These are phyloP conservation scores for Mucor sp. DNA, from an alignment of 371 early-diverging fungal genomes.

Conservation along the genomic window DNA sequence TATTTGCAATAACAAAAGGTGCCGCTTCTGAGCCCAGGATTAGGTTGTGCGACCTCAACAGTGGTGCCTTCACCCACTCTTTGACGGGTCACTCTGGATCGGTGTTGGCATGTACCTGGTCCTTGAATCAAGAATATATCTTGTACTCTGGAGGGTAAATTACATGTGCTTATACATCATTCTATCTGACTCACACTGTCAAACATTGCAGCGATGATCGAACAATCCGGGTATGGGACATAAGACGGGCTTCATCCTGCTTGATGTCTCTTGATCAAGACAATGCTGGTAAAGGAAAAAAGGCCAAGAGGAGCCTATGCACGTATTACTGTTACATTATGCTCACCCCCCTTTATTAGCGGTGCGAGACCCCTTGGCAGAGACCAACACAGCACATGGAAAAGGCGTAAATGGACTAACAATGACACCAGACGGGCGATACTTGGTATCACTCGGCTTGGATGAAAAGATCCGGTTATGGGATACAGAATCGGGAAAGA, in stretches of 20 bases:
- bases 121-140: constrained; percentile 72
- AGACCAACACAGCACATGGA: constrained; percentile 68
- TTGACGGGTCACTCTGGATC: constrained; percentile 76
- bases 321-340: background rate
- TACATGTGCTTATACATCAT: background rate
- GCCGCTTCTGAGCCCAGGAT: constrained; percentile 70
- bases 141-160: constrained; percentile 82
- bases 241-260: constrained; percentile 69
- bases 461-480: constrained; percentile 81
- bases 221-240: constrained; percentile 79
- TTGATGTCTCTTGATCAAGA: constrained; percentile 64
- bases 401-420: constrained; percentile 70
- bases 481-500: constrained; percentile 72
- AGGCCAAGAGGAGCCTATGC: background rate
- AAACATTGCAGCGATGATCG: constrained; percentile 56
- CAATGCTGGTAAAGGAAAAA: constrained; percentile 53
- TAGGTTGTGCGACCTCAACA: constrained; percentile 79
- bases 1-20: constrained; percentile 27
- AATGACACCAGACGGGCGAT: constrained; percentile 64
- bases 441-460: constrained; percentile 68
- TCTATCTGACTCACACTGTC: background rate
- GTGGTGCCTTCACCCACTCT: constrained; percentile 76
- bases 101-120: constrained; percentile 78
- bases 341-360: background rate
- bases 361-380: constrained; percentile 42